Evolutionary conservation across 345 rosid genomes (phyloP).

Genomic region (Hirschfeldia incana): DNA sequence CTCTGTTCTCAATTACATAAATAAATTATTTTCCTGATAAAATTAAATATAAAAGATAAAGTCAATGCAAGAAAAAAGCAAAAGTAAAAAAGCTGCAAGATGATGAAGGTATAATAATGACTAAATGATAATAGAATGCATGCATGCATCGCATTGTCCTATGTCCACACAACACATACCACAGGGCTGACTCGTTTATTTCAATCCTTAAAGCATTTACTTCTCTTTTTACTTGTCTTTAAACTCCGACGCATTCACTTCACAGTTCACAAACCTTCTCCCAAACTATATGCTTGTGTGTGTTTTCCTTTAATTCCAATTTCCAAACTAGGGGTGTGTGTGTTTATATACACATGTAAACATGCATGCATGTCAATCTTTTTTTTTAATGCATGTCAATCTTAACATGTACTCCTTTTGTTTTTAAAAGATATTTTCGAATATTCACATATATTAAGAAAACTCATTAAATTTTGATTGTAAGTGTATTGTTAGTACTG

Average conservation of each 20-base stretch:
- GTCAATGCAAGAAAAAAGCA: slow-evolving; percentile 40
- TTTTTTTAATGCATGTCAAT: not conserved
- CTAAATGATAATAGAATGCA: slow-evolving; percentile 43
- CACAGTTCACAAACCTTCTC: slow-evolving; percentile 8
- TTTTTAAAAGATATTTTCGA: no score
- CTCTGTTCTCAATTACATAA: slow-evolving; percentile 28
- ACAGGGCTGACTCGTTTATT: slow-evolving; percentile 34
- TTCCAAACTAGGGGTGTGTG: not conserved
- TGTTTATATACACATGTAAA: not conserved
- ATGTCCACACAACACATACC: slow-evolving; percentile 22
- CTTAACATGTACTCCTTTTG: not conserved
- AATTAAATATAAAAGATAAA: slow-evolving; percentile 30
- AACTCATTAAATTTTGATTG: no score
- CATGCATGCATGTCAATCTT: not conserved
- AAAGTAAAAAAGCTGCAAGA: slow-evolving; percentile 40
- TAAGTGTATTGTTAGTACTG: not conserved
- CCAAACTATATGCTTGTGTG: not conserved
- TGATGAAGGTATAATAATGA: slow-evolving; percentile 39
- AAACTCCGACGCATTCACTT: not conserved
- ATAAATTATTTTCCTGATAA: slow-evolving; percentile 28
- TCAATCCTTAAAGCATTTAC: slow-evolving; percentile 23
- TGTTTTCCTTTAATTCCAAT: not conserved
- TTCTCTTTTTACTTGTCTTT: not conserved
- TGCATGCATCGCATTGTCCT: slow-evolving; percentile 43
- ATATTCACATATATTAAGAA: no score